A percentile compares a stretch with the other conserved stretches of the same genome.
phyloP scores from a whole-genome alignment of 352 stramenopile genomes.

The Saprolegnia diclina region DNA sequence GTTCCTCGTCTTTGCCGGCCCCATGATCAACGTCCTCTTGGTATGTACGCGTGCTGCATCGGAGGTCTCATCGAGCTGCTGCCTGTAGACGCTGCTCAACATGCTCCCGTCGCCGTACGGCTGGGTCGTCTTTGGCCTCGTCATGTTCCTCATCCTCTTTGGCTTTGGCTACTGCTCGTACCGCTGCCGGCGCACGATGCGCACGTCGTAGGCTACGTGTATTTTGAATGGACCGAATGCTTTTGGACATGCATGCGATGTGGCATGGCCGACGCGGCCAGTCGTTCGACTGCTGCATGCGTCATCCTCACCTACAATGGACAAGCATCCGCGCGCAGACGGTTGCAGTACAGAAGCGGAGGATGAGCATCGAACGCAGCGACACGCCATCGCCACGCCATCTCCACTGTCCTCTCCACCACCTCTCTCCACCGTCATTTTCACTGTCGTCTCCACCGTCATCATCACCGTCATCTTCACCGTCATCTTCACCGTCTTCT shows the following conservation, averaged over 20 bases:
- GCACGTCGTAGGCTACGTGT: not conserved
- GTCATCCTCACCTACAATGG: not conserved
- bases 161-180: constrained; percentile 47
- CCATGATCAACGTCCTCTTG: constrained; percentile 46
- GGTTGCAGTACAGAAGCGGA: not conserved
- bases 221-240: not conserved
- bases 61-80: not conserved
- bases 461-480: too few species aligned
- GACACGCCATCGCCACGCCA: not conserved
- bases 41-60: not conserved
- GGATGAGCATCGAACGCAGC: not conserved
- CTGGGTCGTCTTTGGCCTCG: constrained; percentile 49
- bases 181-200: constrained; percentile 43
- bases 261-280: not conserved
- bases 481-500: too few species aligned
- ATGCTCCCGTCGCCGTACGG: constrained; percentile 53
- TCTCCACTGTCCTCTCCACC: too few species aligned
- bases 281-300: not conserved
- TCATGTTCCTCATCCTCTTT: constrained; percentile 37
- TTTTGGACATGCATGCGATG: not conserved
- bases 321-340: not conserved
- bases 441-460: too few species aligned
- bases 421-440: too few species aligned
- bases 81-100: constrained; percentile 59
- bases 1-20: constrained; percentile 60